These are phyloP conservation scores for Exophiala mesophila DNA, from an alignment of 2,329 filamentous ascomycete species.

Conservation along the genomic window DNA sequence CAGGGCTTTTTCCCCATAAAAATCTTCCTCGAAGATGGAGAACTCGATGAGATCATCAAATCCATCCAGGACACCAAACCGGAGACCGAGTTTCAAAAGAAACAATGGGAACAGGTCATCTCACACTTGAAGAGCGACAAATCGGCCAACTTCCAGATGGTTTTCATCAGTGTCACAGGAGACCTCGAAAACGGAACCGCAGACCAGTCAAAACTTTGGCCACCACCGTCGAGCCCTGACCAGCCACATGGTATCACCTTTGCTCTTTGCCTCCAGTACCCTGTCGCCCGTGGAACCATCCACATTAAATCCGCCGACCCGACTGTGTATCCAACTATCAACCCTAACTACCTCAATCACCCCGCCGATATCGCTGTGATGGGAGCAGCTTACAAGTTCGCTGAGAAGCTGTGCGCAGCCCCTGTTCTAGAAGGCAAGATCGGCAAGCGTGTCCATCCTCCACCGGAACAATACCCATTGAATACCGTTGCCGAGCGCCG, in stretches of 20 bases:
- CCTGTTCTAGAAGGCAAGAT: slow-evolving; percentile 16
- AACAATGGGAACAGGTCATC: slow-evolving; percentile 33
- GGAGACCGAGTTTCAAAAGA: slow-evolving; percentile 31
- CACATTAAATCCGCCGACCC: slow-evolving; percentile 37
- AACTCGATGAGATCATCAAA: slow-evolving; percentile 31
- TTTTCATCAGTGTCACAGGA: slow-evolving; percentile 31
- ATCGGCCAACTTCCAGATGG: slow-evolving; percentile 36
- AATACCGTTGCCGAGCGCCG: slow-evolving; percentile 10
- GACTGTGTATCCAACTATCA: slow-evolving; percentile 36
- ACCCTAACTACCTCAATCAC: slow-evolving; percentile 43
- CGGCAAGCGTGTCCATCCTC: slow-evolving; percentile 12
- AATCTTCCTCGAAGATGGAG: slow-evolving; percentile 30
- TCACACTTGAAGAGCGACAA: slow-evolving; percentile 33
- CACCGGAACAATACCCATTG: slow-evolving; percentile 10
- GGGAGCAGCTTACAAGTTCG: slow-evolving; percentile 21
- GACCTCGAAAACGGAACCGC: slow-evolving; percentile 26
- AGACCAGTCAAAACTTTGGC: slow-evolving; percentile 43
- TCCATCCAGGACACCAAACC: slow-evolving; percentile 29
- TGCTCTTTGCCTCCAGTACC: slow-evolving; percentile 47
- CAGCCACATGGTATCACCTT: slow-evolving; percentile 48
- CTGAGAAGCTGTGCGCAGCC: slow-evolving; percentile 11
- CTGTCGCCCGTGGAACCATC: slow-evolving; percentile 46
- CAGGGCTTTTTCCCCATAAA: slow-evolving; percentile 37
- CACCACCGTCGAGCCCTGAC: slow-evolving; percentile 30
- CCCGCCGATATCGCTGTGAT: slow-evolving; percentile 42